Evolutionary conservation across 2,329 filamentous ascomycete genomes (phyloP), one percentile per base, ranked within the genome.

Genomic region (Erysiphe pulchra): DNA sequence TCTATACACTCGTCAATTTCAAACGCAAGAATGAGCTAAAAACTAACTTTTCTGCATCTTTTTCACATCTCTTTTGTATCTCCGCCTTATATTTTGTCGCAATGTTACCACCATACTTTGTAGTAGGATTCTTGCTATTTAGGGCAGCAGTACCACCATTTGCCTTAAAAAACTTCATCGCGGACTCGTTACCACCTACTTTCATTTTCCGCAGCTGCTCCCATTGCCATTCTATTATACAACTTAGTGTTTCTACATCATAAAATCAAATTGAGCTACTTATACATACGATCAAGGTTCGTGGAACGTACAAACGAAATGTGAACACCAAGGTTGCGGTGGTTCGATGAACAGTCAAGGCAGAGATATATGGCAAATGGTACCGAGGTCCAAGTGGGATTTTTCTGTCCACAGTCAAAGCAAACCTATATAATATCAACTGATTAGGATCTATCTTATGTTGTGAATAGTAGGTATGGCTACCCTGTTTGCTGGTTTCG

Each of bases 221-320:
- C 90, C 90, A 98, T 80, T 94, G 85, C 90, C 90, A 98, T 67
- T 83, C 78, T 82, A 55, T 34, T 34, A 39, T 20, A 42, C 51
- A 47, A 51, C 51, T 61, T 50, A 60, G 49, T 37, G 32, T 11
- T 24, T 13, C 9, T 17, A 30, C 8, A 3, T 36, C 24, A 14
- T 12, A 17, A 6, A 13, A 48, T 46, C 48, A 6, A 24, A 24
- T 24, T 24, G 49, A 39, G 10, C 32, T 31, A 40, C 46, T 49
- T 30, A 59, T 56, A 68, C 84, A 60, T 81, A 95, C 87, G 85
- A 63, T 98, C 90, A 62, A 98, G 80, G 63, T 94, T 94, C 50
- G 87, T 95, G 50, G 87, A 95, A 57, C 90, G 80, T 57, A 98
- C 90, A 68, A 98, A 98, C 55, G 87, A 94, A 64, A 98, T 94